Evolutionary conservation across 345 rosid genomes (phyloP).

Genomic region (Gossypium longicalyx): DNA sequence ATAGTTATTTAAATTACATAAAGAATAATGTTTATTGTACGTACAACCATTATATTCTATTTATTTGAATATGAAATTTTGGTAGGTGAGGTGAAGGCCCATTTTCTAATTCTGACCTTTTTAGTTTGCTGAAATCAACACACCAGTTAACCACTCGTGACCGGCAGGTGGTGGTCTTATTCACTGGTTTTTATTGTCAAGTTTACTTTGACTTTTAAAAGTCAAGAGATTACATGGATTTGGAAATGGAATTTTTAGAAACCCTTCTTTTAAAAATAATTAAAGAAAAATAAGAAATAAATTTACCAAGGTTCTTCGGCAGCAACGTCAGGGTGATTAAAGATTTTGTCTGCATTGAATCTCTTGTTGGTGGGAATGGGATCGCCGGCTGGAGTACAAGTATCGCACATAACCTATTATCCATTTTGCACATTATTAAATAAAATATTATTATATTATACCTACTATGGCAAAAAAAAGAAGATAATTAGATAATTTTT

Average conservation of each 20-base stretch:
- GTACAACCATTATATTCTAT: too few species aligned
- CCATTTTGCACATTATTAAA: neutral
- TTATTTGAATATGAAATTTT: neutral
- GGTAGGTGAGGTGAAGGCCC: neutral
- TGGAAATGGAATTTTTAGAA: neutral
- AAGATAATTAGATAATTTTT: too few species aligned
- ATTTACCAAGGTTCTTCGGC: conserved; percentile 66
- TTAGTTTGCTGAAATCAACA: neutral
- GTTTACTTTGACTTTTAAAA: neutral
- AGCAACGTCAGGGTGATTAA: conserved; percentile 47
- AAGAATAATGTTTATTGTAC: neutral
- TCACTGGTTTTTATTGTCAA: neutral
- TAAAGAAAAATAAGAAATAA: too few species aligned
- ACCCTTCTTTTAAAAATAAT: neutral
- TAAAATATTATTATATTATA: neutral
- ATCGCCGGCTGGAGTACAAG: conserved; percentile 63
- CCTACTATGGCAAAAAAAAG: neutral
- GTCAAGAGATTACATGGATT: neutral
- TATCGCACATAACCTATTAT: conserved; percentile 65
- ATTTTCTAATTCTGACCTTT: neutral
- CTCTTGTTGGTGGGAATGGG: conserved; percentile 72
- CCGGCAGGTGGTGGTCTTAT: neutral
- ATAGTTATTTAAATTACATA: neutral
- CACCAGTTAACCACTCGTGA: neutral
- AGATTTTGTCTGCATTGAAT: conserved; percentile 54